Evolutionary conservation across 2,329 filamentous ascomycete genomes (phyloP), one percentile per base, ranked within the genome.

Genomic region (Hypoxylon sp.): DNA sequence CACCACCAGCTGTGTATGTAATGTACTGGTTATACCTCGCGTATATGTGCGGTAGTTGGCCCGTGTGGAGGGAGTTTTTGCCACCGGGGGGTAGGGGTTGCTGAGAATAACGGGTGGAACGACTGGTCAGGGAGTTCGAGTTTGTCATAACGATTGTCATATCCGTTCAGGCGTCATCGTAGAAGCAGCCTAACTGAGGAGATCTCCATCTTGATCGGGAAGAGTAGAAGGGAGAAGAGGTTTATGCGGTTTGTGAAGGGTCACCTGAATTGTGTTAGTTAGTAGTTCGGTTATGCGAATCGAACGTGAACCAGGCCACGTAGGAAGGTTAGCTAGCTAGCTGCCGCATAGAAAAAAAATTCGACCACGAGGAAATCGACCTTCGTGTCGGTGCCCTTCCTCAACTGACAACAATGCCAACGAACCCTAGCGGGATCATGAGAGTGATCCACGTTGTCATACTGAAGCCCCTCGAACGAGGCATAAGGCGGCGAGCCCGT

Each of bases 211-310:
- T 43, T 43, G 14, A 43, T 43, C 14, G 14, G 38, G 38, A 43
- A 19, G 3, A 9, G 38, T 17, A 2, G 14, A n/a, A 41, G 14
- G 14, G 34, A 14, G 14, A 7, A 28, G 45, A 49, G 45, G 45
- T n/a, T n/a, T 28, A 56, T 56, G 52, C 52, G 41, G 52, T n/a
- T 45, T 56, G n/a, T 32, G 52, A 56, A 56, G 38, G 36, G 28
- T 45, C 52, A 19, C n/a, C 28, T 21, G 21, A 30, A 55, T 43
- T 43, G 7, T 21, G 28, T 9, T 30, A 7, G 38, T 43, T 43
- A 21, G 17, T 19, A 43, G 38, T 43, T 21, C 17, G 38, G 38
- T 43, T 43, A 43, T 43, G 38, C 38, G 38, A 43, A 43, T 21
- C 38, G 38, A 43, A 19, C 17, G 11, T 43, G 25, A 21, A 56